phyloP scores from a whole-genome alignment of 2,329 filamentous ascomycete species.

The Microcyclospora pomicola region DNA sequence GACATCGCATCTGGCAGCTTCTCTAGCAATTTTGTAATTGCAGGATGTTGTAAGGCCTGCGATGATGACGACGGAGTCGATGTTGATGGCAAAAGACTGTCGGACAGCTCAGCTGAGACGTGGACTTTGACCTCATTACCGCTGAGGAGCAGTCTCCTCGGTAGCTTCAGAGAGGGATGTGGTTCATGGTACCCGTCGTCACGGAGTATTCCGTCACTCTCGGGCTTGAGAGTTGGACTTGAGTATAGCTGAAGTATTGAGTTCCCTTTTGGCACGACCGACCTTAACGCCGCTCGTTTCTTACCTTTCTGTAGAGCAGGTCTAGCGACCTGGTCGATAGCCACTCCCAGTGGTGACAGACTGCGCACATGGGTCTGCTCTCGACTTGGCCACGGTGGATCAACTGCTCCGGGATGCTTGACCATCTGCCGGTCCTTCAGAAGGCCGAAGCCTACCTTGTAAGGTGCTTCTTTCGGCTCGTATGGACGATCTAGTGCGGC shows the following conservation, averaged over 20 bases:
- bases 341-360: constrained; percentile 1
- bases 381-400: constrained; percentile 59
- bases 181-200: constrained; percentile 23
- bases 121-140: constrained; percentile 23
- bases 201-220: constrained; percentile 10
- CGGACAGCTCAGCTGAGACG: constrained; percentile 6
- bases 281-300: constrained; percentile 22
- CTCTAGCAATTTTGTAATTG: constrained; percentile 45
- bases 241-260: constrained; percentile 13
- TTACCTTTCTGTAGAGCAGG: constrained; percentile 8
- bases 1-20: constrained; percentile 50
- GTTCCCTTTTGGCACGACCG: constrained; percentile 12
- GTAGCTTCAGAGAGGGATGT: constrained; percentile 14
- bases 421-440: constrained; percentile 25
- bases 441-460: constrained; percentile 14
- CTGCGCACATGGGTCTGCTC: constrained; percentile 52
- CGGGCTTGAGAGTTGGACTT: constrained; percentile 8
- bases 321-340: constrained; percentile 1
- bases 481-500: constrained; percentile 11
- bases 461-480: constrained; percentile 9
- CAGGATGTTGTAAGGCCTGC: constrained; percentile 35
- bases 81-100: too few species aligned
- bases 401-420: constrained; percentile 51
- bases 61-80: constrained; percentile 3
- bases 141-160: constrained; percentile 19